These are phyloP conservation scores for Neofusicoccum cordaticola DNA, from an alignment of 2,329 filamentous ascomycete species.

Conservation along the genomic window DNA sequence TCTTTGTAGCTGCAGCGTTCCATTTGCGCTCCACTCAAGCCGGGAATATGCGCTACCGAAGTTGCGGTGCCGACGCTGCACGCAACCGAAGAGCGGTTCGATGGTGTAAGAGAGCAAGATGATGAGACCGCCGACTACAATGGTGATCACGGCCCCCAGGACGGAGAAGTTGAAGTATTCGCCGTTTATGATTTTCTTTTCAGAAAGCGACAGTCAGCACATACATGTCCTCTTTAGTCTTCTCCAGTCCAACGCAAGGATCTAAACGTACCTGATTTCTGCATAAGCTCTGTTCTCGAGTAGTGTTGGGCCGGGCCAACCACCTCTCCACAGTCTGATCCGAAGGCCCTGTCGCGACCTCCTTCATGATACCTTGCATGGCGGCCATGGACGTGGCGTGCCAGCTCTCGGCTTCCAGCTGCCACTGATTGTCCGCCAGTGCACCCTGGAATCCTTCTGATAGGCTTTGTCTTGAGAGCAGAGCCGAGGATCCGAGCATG, in stretches of 20 bases:
- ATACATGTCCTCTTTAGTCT: not conserved
- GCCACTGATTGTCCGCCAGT: constrained; percentile 19
- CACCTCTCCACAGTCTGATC: not conserved
- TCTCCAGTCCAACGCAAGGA: not conserved
- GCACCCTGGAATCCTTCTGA: not conserved
- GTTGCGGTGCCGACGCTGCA: not conserved
- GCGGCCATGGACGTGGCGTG: constrained; percentile 14
- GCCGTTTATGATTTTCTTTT: constrained; percentile 23
- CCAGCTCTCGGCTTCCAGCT: constrained; percentile 19
- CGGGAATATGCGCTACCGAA: not conserved
- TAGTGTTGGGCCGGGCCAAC: not conserved
- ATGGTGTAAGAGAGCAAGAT: constrained; percentile 17
- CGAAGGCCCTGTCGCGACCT: constrained; percentile 5
- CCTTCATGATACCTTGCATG: constrained; percentile 17
- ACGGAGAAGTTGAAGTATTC: constrained; percentile 26
- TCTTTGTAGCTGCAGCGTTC: constrained; percentile 10
- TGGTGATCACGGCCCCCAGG: constrained; percentile 22
- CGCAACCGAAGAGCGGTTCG: not conserved
- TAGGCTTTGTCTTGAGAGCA: constrained; percentile 11
- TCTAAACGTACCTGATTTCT: constrained; percentile 11
- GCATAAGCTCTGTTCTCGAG: not conserved
- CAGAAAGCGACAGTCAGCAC: too few species aligned
- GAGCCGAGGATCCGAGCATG: not conserved
- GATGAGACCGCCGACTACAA: constrained; percentile 22
- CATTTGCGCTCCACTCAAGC: constrained; percentile 15